These are phyloP conservation scores for Saccharomycopsis lassenensis DNA, from an alignment of 805 yeast species.

Conservation along the genomic window DNA sequence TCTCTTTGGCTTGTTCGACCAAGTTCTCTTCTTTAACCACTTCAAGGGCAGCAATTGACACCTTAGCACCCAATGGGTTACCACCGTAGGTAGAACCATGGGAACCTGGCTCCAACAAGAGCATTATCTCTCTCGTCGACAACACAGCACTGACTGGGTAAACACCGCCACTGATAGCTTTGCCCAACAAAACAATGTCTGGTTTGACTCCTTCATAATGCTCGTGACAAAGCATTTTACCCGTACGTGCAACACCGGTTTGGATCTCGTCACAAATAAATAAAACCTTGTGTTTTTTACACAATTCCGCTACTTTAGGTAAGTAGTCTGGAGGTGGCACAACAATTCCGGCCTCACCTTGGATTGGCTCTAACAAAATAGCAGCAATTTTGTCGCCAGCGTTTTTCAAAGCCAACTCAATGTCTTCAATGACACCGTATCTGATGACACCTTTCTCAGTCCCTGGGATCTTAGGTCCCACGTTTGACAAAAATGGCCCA, in stretches of 20 bases:
- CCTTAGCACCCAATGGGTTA: constrained; percentile 87
- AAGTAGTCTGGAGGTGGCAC: constrained; percentile 84
- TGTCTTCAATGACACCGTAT: constrained; percentile 79
- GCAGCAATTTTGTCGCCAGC: constrained; percentile 91
- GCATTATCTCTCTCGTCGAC: constrained; percentile 84
- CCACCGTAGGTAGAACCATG: constrained; percentile 99
- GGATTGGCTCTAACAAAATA: constrained; percentile 86
- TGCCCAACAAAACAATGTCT: constrained; percentile 81
- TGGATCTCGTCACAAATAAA: constrained; percentile 95
- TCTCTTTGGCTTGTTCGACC: constrained; percentile 60
- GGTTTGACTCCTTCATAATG: constrained; percentile 74
- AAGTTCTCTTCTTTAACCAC: constrained; percentile 83
- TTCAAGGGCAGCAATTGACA: constrained; percentile 85
- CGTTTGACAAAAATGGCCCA: constrained; percentile 80
- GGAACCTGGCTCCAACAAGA: constrained; percentile 83
- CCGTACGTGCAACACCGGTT: constrained; percentile 96
- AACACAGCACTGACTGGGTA: constrained; percentile 86
- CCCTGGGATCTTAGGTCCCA: constrained; percentile 79
- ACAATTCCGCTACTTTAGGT: constrained; percentile 56
- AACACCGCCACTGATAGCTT: constrained; percentile 94
- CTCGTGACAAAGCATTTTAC: constrained; percentile 84
- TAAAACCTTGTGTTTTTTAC: constrained; percentile 75
- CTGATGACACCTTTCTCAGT: constrained; percentile 52
- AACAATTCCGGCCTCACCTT: constrained; percentile 97
- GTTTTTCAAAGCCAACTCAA: constrained; percentile 66